Conservation (phyloP, 495 filamentous ascomycete genomes). For the Xylaria longipes region DNA sequence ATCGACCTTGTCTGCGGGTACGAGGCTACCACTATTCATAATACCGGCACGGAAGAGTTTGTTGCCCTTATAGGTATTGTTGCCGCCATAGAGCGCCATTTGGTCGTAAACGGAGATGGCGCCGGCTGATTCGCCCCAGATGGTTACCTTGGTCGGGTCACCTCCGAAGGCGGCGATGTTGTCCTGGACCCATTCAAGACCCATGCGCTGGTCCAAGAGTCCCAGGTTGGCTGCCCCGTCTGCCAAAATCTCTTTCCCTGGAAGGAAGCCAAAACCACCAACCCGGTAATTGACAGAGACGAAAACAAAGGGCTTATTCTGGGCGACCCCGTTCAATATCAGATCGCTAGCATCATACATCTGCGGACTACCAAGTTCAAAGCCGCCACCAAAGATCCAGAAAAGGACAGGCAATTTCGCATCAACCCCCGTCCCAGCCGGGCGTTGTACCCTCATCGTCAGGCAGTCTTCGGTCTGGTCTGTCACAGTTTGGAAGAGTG, state of each 20-base stretch:
- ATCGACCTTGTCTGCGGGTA: slow-evolving; percentile 69
- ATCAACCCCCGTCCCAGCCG: slow-evolving; percentile 58
- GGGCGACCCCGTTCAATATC: slow-evolving; percentile 56
- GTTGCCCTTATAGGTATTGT: slow-evolving; percentile 72
- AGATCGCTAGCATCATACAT: slow-evolving; percentile 65
- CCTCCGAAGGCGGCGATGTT: slow-evolving; percentile 75
- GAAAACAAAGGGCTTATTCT: slow-evolving; percentile 67
- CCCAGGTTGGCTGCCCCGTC: slow-evolving; percentile 69
- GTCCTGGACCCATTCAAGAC: slow-evolving; percentile 67
- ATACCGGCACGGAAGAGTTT: slow-evolving; percentile 73
- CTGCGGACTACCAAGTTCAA: slow-evolving; percentile 62
- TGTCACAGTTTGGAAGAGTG: slow-evolving; percentile 60
- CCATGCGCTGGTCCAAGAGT: slow-evolving; percentile 70
- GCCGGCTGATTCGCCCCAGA: slow-evolving; percentile 78
- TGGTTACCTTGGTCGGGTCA: slow-evolving; percentile 68
- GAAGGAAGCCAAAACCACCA: slow-evolving; percentile 66
- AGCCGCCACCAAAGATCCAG: slow-evolving; percentile 79
- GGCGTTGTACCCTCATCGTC: slow-evolving; percentile 68
- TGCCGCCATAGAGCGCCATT: slow-evolving; percentile 70
- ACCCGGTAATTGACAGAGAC: slow-evolving; percentile 70
- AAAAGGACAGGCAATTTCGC: slow-evolving; percentile 70
- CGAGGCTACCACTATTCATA: slow-evolving; percentile 72
- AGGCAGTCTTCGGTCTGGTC: slow-evolving; percentile 71
- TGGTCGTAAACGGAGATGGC: slow-evolving; percentile 75
- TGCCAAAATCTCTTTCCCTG: slow-evolving; percentile 66